These are phyloP conservation scores for Trypanosoma lewisi DNA, from an alignment of 208 protist species.

Conservation along the genomic window DNA sequence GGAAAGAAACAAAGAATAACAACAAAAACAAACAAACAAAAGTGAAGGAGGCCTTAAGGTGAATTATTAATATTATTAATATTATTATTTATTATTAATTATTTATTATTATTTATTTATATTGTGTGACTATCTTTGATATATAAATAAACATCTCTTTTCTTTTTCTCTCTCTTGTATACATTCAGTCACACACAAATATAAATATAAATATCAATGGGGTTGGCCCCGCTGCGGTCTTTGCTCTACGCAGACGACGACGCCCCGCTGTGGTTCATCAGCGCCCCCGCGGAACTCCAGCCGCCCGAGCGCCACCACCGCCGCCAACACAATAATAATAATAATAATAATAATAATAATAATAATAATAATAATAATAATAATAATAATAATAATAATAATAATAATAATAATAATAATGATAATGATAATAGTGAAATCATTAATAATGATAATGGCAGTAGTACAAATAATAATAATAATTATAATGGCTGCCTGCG, in stretches of 20 bases:
- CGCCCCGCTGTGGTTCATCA: slow-evolving; percentile 19
- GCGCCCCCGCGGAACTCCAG: slow-evolving; percentile 3
- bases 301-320: neutral
- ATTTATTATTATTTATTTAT: too few relatives aligned
- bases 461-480: too few relatives aligned
- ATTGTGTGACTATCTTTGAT: too few relatives aligned
- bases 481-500: neutral
- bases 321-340: neutral
- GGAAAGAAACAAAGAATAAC: neutral
- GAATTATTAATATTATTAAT: too few relatives aligned
- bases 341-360: neutral
- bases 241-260: slow-evolving; percentile 2
- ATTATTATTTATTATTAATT: too few relatives aligned
- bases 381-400: neutral
- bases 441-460: too few relatives aligned
- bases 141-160: neutral
- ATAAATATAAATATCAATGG: too few relatives aligned
- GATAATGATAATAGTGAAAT: neutral
- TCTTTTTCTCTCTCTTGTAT: too few relatives aligned
- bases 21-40: neutral
- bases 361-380: neutral
- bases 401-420: neutral
- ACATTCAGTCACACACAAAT: too few relatives aligned
- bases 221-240: slow-evolving; percentile 8
- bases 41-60: neutral